Base-by-base conservation (phyloP, 768 basidiomycete species). In the Psilocybe subaeruginosa region DNA sequence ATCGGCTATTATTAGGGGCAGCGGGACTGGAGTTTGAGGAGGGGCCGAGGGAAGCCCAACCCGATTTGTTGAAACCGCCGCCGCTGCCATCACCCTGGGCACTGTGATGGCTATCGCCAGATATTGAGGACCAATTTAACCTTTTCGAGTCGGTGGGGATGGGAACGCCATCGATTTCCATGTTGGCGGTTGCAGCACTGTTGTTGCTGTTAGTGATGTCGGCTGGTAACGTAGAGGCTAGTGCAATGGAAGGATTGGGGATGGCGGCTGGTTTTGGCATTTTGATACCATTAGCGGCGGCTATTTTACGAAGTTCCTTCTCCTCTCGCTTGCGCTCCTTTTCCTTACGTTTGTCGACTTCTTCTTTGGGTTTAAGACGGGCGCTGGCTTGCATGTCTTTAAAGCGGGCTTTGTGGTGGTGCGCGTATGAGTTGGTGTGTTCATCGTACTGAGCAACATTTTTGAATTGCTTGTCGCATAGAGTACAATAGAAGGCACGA, bases 381-480 rank as follows among this genome's bases (percentile, higher is more conserved):
- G 84, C 84, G 53, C 86, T 86, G 30, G 86, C 85, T 76, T 92
- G 90, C 90, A 93, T 91, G 66, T 93, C 92, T 66, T 78, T 88
- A 71, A 88, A 83, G 52, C 93, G 88, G 37, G 88, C 88, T 74
- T 90, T 93, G 76, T 93, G 92, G 67, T 92, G 90, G 69, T 93
- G 92, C 0, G 91, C 90, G 65, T 93, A 93, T 6, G 93, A 93
- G 68, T 93, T 94, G 56, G 90, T 91, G 73, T 95, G 93, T 68
- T 94, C 93, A 64, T 94, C 93, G 67, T 91, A 95, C 68, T 93
- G 92, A 0, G 91, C 87, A 17, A 94, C 90, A 52, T 83, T 94
- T 72, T 88, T 83, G 76, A 93, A 94, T 71, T 95, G 93, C 71
- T 93, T 93, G 63, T 93, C 91, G 77, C 93, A 95, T 17, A 93